These are phyloP conservation scores for Nemania sp. DNA, from an alignment of 2,329 filamentous ascomycete species.

Conservation along the genomic window DNA sequence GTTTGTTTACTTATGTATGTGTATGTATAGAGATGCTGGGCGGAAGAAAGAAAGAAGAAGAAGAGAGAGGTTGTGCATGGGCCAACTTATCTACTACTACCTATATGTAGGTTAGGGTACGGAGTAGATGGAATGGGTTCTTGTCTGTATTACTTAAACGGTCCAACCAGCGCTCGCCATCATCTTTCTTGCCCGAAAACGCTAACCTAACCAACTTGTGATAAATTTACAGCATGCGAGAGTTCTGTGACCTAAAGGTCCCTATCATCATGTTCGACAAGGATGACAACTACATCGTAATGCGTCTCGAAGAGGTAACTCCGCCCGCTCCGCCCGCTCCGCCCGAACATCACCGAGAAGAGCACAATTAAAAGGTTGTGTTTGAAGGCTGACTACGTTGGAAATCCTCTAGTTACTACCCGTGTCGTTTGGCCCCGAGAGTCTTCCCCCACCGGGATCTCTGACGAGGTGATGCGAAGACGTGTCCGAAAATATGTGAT, in stretches of 20 bases:
- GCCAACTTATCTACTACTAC: no score
- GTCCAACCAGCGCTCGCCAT: neutral
- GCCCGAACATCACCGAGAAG: neutral
- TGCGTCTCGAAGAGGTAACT: conserved; percentile 68
- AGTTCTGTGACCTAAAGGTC: conserved; percentile 69
- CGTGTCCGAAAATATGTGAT: neutral
- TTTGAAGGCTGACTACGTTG: conserved; percentile 13
- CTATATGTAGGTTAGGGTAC: no score
- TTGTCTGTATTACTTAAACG: neutral
- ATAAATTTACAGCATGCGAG: conserved; percentile 62
- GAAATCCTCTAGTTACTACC: conserved; percentile 60
- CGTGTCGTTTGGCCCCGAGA: conserved; percentile 68
- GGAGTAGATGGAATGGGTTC: no score
- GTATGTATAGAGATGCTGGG: neutral
- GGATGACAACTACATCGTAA: conserved; percentile 70
- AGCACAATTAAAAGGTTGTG: neutral
- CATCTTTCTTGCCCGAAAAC: neutral
- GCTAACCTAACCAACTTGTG: conserved; percentile 5
- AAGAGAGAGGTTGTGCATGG: neutral
- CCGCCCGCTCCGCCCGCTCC: neutral
- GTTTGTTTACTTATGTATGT: neutral
- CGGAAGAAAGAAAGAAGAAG: neutral
- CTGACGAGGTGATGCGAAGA: conserved; percentile 16
- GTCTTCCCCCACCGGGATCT: conserved; percentile 49
- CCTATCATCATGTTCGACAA: conserved; percentile 94